Evolutionary conservation across 305 asterid genomes (phyloP), one percentile per base, ranked within the genome.

Genomic region (Fraxinus greggii): DNA sequence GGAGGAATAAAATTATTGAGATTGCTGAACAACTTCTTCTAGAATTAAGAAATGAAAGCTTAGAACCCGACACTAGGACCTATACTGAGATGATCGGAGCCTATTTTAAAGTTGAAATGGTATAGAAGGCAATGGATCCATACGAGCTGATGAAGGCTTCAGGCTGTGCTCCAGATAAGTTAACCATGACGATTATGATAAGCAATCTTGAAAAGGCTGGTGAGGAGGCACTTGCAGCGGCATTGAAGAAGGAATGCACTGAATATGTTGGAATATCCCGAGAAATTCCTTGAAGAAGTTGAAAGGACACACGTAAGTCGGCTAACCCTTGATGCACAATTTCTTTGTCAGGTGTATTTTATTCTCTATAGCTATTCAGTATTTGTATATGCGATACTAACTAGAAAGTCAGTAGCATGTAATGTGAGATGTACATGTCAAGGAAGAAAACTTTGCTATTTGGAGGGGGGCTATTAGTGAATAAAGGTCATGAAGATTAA

Each of bases 21-120:
- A 87, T 83, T 89, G 92, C 89, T 36, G 97, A 93, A 81, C 83
- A 86, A 23, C 83, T 88, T 80, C 83, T 91, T 54, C 19, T 79
- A 70, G 93, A 90, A 77, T 40, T 93, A 84, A 86, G 42, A 83
- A 86, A 84, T 35, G 95, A 92, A 83, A 94, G 92, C 45, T 80
- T 92, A 75, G 85, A 88, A 77, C 95, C 93, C 4, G 91, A 93
- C 85, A 80, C 91, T 8, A 86, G 94, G 80, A 88, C 95, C 72
- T 93, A 88, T 69, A 89, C 95, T 26, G 97, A 93, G 86, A 84
- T 93, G 85, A 93, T 93, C 26, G 95, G 97, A 81, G 94, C 92
- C 0, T 92, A 93, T 85, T 93, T 93, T 84, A 85, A 72, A 79
- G 95, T 80, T 36, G 91, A 83, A 81, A 87, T 85, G 94, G 85